A percentile compares a stretch with the other conserved stretches of the same genome.
phyloP scores from a whole-genome alignment of 441 rosid species.

The Omphalea diandra region DNA sequence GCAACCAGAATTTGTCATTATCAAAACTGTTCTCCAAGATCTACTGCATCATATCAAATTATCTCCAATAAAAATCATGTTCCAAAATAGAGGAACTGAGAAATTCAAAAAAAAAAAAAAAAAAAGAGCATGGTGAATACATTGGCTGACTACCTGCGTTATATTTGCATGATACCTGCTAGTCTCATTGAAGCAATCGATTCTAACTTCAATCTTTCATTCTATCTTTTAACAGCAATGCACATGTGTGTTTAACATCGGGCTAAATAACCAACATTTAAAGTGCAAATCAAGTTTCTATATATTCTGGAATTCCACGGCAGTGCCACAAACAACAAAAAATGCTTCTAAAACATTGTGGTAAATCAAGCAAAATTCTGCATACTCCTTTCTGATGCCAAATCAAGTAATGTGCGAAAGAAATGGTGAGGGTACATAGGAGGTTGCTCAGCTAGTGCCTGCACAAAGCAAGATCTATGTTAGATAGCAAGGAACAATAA shows the following conservation, averaged over 20 bases:
- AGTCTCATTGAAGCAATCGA: too few relatives aligned
- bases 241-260: background rate
- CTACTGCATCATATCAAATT: too few relatives aligned
- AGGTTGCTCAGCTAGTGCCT: conserved; percentile 88
- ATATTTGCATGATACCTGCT: too few relatives aligned
- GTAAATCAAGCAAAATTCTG: conserved; percentile 19
- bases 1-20: too few relatives aligned
- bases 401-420: conserved; percentile 77
- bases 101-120: too few relatives aligned
- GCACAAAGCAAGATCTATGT: conserved; percentile 25
- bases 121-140: too few relatives aligned
- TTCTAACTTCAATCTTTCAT: background rate
- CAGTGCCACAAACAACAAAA: too few relatives aligned
- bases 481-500: background rate
- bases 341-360: background rate
- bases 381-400: conserved; percentile 52
- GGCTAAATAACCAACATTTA: background rate
- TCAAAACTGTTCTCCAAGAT: too few relatives aligned
- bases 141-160: too few relatives aligned
- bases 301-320: background rate
- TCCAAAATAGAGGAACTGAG: too few relatives aligned
- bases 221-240: background rate
- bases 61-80: too few relatives aligned
- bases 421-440: conserved; percentile 75
- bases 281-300: background rate